Conservation (phyloP, 441 rosid genomes). For the Erodium texanum region DNA sequence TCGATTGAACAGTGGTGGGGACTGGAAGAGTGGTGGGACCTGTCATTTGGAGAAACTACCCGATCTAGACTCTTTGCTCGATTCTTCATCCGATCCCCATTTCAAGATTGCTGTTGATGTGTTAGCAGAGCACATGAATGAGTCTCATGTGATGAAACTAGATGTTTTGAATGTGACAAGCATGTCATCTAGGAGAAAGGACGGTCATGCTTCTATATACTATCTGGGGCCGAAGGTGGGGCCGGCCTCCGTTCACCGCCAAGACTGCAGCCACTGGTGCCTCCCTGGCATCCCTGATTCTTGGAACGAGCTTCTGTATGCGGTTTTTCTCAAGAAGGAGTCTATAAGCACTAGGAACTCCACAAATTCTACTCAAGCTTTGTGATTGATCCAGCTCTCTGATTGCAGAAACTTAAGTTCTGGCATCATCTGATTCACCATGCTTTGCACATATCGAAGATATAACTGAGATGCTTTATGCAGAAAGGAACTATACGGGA, state of each 20-base stretch:
- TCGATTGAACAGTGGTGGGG: constrained; percentile 59
- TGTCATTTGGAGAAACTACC: constrained; percentile 82
- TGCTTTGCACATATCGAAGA: too few species aligned
- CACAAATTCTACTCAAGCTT: constrained; percentile 13
- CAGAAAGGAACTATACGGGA: too few species aligned
- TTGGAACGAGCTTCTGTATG: constrained; percentile 84
- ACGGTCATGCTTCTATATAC: constrained; percentile 77
- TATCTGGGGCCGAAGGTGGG: constrained; percentile 42
- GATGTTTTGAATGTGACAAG: constrained; percentile 51
- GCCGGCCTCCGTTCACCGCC: constrained; percentile 53
- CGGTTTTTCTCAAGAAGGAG: constrained; percentile 46
- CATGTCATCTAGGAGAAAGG: constrained; percentile 71
- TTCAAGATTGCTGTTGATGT: constrained; percentile 37
- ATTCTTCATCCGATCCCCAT: constrained; percentile 38
- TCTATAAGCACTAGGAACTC: constrained; percentile 16
- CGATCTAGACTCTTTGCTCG: constrained; percentile 41
- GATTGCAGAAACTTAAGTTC: too few species aligned
- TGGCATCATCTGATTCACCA: too few species aligned
- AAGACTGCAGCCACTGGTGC: constrained; percentile 99
- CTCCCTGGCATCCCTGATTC: constrained; percentile 88
- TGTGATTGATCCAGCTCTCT: neutral
- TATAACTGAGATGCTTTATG: too few species aligned
- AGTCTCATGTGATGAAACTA: constrained; percentile 22
- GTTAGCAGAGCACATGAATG: constrained; percentile 32
- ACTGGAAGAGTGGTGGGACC: constrained; percentile 75